Percentiles rank a stretch among this genome's conserved stretches.
Evolutionary conservation across 371 early-diverging fungal genomes (phyloP).

Genomic region (Sporodiniella umbellata): DNA sequence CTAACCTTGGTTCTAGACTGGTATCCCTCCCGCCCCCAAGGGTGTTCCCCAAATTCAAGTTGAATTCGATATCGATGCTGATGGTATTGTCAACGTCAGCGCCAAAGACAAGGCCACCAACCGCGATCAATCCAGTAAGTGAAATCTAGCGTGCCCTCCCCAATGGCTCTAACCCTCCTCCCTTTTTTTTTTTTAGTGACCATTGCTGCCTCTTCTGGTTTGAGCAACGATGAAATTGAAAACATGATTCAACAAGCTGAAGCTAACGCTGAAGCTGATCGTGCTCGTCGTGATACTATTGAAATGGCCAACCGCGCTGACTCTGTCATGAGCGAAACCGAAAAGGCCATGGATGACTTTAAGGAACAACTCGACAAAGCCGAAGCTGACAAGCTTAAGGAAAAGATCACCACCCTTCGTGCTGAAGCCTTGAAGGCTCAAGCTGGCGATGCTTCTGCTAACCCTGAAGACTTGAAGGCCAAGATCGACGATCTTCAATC

Average conservation of each 20-base stretch:
- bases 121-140: slow-evolving; percentile 70
- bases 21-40: slow-evolving; percentile 78
- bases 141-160: no score
- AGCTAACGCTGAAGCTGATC: slow-evolving; percentile 79
- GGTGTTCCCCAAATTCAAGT: slow-evolving; percentile 87
- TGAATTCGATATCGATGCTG: slow-evolving; percentile 95
- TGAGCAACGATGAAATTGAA: slow-evolving; percentile 87
- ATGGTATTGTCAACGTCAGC: slow-evolving; percentile 94
- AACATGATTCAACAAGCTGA: slow-evolving; percentile 88
- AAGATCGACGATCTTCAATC: slow-evolving; percentile 75
- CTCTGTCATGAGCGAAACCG: slow-evolving; percentile 80
- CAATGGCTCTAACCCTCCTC: no score
- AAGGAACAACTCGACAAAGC: slow-evolving; percentile 82
- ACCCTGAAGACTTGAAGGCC: slow-evolving; percentile 63
- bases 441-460: slow-evolving; percentile 52
- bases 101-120: slow-evolving; percentile 93
- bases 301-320: slow-evolving; percentile 89
- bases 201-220: slow-evolving; percentile 90
- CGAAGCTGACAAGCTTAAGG: slow-evolving; percentile 72
- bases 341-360: slow-evolving; percentile 87
- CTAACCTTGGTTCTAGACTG: slow-evolving; percentile 43
- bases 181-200: slow-evolving; percentile 56
- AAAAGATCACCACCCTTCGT: slow-evolving; percentile 68
- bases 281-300: slow-evolving; percentile 79
- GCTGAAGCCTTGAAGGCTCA: slow-evolving; percentile 62